Evolutionary conservation across 768 basidiomycete species (phyloP), one percentile per base, ranked within the genome.

Genomic region (Termitomyces sp.): DNA sequence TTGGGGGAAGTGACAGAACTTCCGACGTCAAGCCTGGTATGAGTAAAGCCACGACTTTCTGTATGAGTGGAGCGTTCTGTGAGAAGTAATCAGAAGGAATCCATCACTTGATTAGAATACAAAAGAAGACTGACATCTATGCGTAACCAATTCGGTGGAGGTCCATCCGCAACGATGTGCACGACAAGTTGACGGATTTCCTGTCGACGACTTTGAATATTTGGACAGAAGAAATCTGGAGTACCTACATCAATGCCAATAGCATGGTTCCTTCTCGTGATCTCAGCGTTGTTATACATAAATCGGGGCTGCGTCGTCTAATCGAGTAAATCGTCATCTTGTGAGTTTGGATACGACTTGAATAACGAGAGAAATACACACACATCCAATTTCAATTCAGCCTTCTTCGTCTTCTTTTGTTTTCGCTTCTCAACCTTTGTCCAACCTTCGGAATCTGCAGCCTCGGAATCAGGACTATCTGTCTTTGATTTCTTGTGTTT

Each of bases 181-280:
- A 98, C 73, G 10, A 88, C 79, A 20, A 98, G 77, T 65, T 98
- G 94, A 36, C 96, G 82, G 22, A 98, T 76, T 66, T 97, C 94
- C 94, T 97, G 66, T 30, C 11, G 5, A 40, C 14, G 3, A 58
- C 20, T 47, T 54, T 32, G 24, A 46, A 9, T 9, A 49, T 20
- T n/a, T 35, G 0, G 22, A 14, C 22, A n/a, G 1, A 33, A 1
- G 13, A 32, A 41, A 36, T 32, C 14, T 24, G 13, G 32, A 24
- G 1, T 11, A 79, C 87, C 58, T 63, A 94, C 94, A 55, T 87
- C 87, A 58, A 95, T 85, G n/a, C 85, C 83, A 54, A 95, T 80
- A 40, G 91, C 86, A 63, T 87, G 80, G 36, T 81, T 84, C 55
- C 90, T 74, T 68, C 82, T 88, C 47, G 79, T 64, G 57, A 95